Base-by-base conservation (phyloP, 1,284 basidiomycete species). In the Cryptococcus hybrid region DNA sequence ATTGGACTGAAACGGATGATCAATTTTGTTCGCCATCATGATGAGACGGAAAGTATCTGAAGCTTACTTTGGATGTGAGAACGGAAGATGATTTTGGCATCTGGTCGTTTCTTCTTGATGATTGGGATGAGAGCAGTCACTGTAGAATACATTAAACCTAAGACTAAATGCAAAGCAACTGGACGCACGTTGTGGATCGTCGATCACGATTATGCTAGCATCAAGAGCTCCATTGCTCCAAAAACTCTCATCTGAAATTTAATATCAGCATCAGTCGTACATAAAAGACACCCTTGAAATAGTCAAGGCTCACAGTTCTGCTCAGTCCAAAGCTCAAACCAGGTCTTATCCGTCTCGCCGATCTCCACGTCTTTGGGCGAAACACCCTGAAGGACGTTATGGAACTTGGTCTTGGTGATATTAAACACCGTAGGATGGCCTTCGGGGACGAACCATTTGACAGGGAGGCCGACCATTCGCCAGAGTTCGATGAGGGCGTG, bases 381-480 rank as follows among this genome's bases (percentile, higher is more conserved):
- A 46, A 93, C 90, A 58, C 90, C 90, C 59, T 76, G 75, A 3
- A 77, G 64, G 13, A 77, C 71, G 55, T 75, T 75, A 53, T 76
- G 75, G 44, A 76, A 69, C 60, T 91, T 92, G 86, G 90, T 89
- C 82, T 92, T 92, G 60, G 90, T 92, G 59, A 88, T 91, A 63
- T 90, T 84, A 83, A 92, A 92, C 40, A 92, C 88, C 62, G 84
- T 84, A 5, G 90, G 90, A 87, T 58, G 90, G 84, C 81, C 92
- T 52, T 74, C 70, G 51, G 89, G 90, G 15, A 90, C 88, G 78
- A 89, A 90, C 90, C 89, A 92, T 63, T 87, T 86, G 62, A 78
- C 86, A 67, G 92, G 59, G 42, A 92, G 85, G 64, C 90, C 90
- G 55, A 92, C 80, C 55, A 86, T 82, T 49, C 83, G 81, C 78